Base-by-base conservation (phyloP, 306 rosid species). In the Amphicarpaea edgeworthii region DNA sequence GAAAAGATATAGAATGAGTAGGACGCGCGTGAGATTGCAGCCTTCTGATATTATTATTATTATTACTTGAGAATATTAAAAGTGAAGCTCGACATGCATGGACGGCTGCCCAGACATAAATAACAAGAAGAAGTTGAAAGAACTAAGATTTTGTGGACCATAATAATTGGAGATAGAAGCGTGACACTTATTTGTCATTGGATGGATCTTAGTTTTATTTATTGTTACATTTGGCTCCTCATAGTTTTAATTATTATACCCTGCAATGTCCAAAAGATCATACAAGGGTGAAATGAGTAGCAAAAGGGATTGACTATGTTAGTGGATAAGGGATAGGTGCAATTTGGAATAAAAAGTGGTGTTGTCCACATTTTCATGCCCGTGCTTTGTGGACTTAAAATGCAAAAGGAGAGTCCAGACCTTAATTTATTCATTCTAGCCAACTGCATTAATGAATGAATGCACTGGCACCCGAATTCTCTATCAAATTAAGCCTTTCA, bases 321-420 rank as follows among this genome's bases (percentile, higher is more conserved):
- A 26, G 70, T 60, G 47, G 60, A 34, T 37, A 73, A 58, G 19
- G 55, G 32, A 28, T 42, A 16, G 15, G 40, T 54, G 55, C 42
- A 40, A 5, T 7, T 73, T 16, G 45, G 46, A 72, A 57, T 41
- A 55, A 41, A 68, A 57, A 57, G 42, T 72, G 57, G 20, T 59
- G 19, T 16, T 26, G 20, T 59, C 32, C 78, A 20, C 78, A 58
- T 58, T 43, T 73, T 43, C 45, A 58, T 73, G 78, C 3, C 46
- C 59, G 58, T 73, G 46, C 78, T 73, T 73, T 73, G 46, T 42
- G 77, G 68, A 23, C 68, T 24, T 20, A 10, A 45, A 60, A 57
- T 70, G 37, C 17, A 32, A 50, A 50, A 55, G 21, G 17, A 50
- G 53, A 17, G 55, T 57, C 28, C 28, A 57, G 17, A 16, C n/a